Evolutionary conservation across 164 flowering plant genomes (phyloP).

Genomic region (Houttuynia cordata): DNA sequence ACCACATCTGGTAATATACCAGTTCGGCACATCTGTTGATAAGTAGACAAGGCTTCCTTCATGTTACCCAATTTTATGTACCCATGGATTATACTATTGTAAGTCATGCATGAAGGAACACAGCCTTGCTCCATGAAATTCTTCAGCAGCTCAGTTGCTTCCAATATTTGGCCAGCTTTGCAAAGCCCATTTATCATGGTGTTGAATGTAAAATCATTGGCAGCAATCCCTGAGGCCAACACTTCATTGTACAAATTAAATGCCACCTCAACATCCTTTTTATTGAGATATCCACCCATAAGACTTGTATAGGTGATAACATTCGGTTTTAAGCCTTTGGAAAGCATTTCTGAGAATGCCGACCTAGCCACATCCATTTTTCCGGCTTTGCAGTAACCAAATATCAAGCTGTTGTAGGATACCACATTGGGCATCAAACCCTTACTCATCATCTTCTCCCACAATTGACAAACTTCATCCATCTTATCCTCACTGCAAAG

Average conservation of each 20-base stretch:
- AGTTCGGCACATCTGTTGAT: conserved; percentile 36
- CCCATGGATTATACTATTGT: conserved; percentile 62
- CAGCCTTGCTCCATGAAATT: conserved; percentile 33
- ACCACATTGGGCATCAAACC: conserved; percentile 37
- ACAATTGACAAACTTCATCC: conserved; percentile 33
- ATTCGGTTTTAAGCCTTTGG: conserved; percentile 36
- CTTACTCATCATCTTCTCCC: conserved; percentile 40
- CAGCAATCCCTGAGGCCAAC: conserved; percentile 28
- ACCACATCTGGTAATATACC: conserved; percentile 52
- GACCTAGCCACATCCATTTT: conserved; percentile 34
- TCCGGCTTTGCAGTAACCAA: no score
- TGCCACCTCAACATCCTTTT: conserved; percentile 37
- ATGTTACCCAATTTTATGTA: conserved; percentile 43
- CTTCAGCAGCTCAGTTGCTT: conserved; percentile 35
- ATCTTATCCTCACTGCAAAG: conserved; percentile 35
- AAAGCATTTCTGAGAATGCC: conserved; percentile 35
- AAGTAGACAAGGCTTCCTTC: conserved; percentile 27
- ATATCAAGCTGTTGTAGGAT: conserved; percentile 62
- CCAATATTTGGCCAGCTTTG: conserved; percentile 36
- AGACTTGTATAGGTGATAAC: no score
- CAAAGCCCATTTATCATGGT: conserved; percentile 53
- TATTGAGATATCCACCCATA: conserved; percentile 50
- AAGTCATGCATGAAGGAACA: conserved; percentile 40
- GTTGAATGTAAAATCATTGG: conserved; percentile 42
- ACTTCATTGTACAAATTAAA: conserved; percentile 31